phyloP scores from a whole-genome alignment of 345 rosid species.

The Ceriops zippeliana region DNA sequence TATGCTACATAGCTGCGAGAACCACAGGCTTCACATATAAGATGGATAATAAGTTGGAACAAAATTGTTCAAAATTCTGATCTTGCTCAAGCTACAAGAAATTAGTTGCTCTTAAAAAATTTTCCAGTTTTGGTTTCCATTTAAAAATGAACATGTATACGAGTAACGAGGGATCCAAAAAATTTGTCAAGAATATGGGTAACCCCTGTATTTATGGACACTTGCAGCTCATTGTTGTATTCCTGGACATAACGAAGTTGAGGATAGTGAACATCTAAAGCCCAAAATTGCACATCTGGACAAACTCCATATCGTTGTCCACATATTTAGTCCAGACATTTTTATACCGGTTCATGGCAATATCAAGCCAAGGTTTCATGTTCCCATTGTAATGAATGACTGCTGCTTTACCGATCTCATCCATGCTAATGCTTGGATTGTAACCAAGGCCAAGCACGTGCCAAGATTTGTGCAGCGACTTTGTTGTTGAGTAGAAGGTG shows the following conservation, averaged over 20 bases:
- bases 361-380: conserved; percentile 98
- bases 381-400: conserved; percentile 91
- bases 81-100: too few relatives aligned
- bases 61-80: too few relatives aligned
- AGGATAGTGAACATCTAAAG: conserved; percentile 42
- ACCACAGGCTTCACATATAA: too few relatives aligned
- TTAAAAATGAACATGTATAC: too few relatives aligned
- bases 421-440: conserved; percentile 76
- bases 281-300: conserved; percentile 48
- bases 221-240: conserved; percentile 23
- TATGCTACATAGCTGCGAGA: too few relatives aligned
- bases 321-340: conserved; percentile 84
- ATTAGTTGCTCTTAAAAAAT: too few relatives aligned
- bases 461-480: conserved; percentile 86
- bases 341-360: conserved; percentile 86
- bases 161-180: conserved; percentile 25
- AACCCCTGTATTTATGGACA: conserved; percentile 26
- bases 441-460: conserved; percentile 91
- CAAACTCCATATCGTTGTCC: conserved; percentile 44
- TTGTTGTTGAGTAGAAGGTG: conserved; percentile 75
- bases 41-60: too few relatives aligned
- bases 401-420: conserved; percentile 73
- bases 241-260: conserved; percentile 20
- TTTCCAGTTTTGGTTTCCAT: too few relatives aligned
- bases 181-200: conserved; percentile 13